Conservation (phyloP, 2,329 filamentous ascomycete genomes). For the Stagonosporopsis vannaccii region DNA sequence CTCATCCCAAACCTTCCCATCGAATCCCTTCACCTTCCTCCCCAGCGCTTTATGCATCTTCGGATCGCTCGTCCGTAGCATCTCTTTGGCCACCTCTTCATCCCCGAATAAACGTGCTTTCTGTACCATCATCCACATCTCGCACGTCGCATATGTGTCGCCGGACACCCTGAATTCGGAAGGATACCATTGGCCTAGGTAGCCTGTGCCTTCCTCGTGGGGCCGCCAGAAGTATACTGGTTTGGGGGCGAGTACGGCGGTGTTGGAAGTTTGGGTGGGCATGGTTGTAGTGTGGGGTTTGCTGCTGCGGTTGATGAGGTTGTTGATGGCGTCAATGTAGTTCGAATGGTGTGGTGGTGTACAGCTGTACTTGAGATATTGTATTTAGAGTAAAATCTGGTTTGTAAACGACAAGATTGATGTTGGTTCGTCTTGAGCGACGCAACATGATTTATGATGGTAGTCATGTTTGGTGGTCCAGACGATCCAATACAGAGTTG, state of each 20-base stretch:
- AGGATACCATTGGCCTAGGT: slow-evolving; percentile 69
- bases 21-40: slow-evolving; percentile 62
- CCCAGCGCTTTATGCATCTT: slow-evolving; percentile 63
- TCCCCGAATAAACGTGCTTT: slow-evolving; percentile 55
- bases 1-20: slow-evolving; percentile 59
- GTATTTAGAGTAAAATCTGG: background rate
- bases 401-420: background rate
- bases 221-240: slow-evolving; percentile 42
- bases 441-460: background rate
- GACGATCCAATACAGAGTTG: background rate
- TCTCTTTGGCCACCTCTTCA: slow-evolving; percentile 53
- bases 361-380: background rate
- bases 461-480: background rate
- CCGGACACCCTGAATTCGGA: slow-evolving; percentile 53
- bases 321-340: background rate
- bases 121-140: slow-evolving; percentile 60
- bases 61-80: slow-evolving; percentile 59
- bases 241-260: background rate
- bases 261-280: background rate
- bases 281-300: background rate
- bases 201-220: slow-evolving; percentile 53
- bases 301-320: background rate
- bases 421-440: background rate
- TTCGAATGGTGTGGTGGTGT: background rate
- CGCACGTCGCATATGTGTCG: slow-evolving; percentile 48